Conservation (phyloP, 306 rosid species). For the Prunus davidiana region DNA sequence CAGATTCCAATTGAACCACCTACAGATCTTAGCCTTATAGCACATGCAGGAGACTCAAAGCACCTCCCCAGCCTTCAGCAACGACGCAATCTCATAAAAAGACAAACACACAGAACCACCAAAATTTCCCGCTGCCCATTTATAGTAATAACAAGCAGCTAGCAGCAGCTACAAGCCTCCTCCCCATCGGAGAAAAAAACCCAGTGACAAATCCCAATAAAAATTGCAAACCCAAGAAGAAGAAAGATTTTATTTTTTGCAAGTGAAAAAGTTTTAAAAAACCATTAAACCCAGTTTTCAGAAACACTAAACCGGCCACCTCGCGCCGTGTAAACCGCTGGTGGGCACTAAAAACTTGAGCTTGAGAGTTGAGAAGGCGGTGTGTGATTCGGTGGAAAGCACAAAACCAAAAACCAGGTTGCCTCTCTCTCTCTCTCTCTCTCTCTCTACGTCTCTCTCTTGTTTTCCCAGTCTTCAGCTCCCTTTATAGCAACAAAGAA, state of each 20-base stretch:
- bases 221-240: not conserved
- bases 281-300: not conserved
- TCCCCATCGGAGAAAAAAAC: slow-evolving; percentile 15
- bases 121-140: slow-evolving; percentile 20
- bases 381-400: not conserved
- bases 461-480: not conserved
- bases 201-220: slow-evolving; percentile 26
- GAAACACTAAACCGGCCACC: slow-evolving; percentile 26
- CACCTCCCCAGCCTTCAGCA: slow-evolving; percentile 17
- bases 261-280: not conserved
- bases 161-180: not conserved
- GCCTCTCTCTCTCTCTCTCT: not conserved
- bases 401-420: slow-evolving; percentile 18
- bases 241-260: not conserved
- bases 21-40: slow-evolving; percentile 54
- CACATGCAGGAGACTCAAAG: slow-evolving; percentile 21
- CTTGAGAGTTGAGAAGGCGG: slow-evolving; percentile 12
- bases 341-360: not conserved
- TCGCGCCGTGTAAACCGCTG: slow-evolving; percentile 34
- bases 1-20: slow-evolving; percentile 42
- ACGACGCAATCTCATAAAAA: slow-evolving; percentile 7
- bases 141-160: not conserved
- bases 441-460: not conserved
- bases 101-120: not conserved
- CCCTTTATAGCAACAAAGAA: slow-evolving; percentile 14